Evolutionary conservation across 1,139 yeast species (phyloP).

Genomic region (Oligophagozyma castellii): DNA sequence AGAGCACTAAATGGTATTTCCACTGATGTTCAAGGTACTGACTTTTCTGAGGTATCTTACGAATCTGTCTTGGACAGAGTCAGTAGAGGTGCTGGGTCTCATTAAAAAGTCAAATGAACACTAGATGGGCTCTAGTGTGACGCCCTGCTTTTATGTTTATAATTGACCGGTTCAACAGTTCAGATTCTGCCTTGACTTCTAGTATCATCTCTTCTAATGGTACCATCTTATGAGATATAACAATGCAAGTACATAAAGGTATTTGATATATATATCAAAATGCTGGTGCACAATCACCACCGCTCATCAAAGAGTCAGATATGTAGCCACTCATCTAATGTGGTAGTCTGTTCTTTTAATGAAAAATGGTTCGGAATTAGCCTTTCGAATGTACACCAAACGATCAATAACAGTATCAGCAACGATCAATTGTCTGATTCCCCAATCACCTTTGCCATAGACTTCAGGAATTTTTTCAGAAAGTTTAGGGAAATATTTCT

Average conservation of each 20-base stretch:
- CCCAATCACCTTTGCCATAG: constrained; percentile 48
- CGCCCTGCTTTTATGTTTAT: too few relatives aligned
- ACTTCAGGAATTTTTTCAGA: constrained; percentile 44
- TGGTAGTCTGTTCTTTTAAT: constrained; percentile 24
- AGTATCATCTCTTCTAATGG: constrained; percentile 7
- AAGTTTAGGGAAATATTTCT: constrained; percentile 35
- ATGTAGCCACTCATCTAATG: neutral
- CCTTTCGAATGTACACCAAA: constrained; percentile 43
- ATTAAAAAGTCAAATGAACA: too few relatives aligned
- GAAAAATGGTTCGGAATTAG: constrained; percentile 47
- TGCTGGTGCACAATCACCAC: too few relatives aligned
- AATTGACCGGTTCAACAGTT: too few relatives aligned
- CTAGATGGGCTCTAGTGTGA: too few relatives aligned
- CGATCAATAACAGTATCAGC: constrained; percentile 50
- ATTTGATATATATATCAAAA: too few relatives aligned
- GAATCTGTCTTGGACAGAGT: constrained; percentile 87
- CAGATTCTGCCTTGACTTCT: too few relatives aligned
- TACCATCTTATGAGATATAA: too few relatives aligned
- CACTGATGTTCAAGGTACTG: constrained; percentile 94
- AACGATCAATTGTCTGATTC: constrained; percentile 40
- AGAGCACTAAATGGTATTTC: constrained; percentile 93
- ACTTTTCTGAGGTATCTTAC: constrained; percentile 89
- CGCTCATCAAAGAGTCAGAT: too few relatives aligned
- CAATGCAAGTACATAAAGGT: too few relatives aligned
- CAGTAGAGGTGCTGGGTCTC: constrained; percentile 64